These are phyloP conservation scores for Acanthamoeba divionensis DNA, from an alignment of 208 protist species.

Conservation along the genomic window DNA sequence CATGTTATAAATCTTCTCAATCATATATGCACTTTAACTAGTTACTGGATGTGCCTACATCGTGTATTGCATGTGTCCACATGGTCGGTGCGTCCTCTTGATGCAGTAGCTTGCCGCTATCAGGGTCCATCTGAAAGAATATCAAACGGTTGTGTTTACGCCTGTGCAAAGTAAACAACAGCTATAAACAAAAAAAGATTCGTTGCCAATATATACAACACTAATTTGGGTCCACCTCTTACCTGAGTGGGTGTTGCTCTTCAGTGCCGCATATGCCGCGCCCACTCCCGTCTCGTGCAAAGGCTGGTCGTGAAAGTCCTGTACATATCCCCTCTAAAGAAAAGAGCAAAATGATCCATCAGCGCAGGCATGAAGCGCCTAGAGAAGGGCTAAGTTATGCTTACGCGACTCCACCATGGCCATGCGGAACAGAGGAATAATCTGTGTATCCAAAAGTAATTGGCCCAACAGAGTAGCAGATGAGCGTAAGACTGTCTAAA, in stretches of 20 bases:
- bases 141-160: conserved; percentile 7
- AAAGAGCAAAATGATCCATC: not conserved
- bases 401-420: not conserved
- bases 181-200: not conserved
- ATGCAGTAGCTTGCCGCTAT: not conserved
- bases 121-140: not conserved
- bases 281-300: conserved; percentile 8
- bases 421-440: not conserved
- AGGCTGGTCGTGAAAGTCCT: conserved; percentile 3
- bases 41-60: not conserved
- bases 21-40: not conserved
- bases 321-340: not conserved
- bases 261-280: conserved; percentile 10
- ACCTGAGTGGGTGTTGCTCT: conserved; percentile 21
- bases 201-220: not conserved
- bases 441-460: too few species aligned
- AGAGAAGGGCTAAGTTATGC: not conserved
- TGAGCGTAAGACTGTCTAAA: too few species aligned
- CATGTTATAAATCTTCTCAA: not conserved
- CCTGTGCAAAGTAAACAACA: too few species aligned
- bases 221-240: not conserved
- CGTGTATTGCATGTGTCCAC: conserved; percentile 6
- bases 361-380: not conserved
- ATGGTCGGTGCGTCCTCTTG: not conserved
- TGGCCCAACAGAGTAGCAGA: too few species aligned